phyloP scores from a whole-genome alignment of 192 early-diverging fungal species.

The Mortierella alpina region DNA sequence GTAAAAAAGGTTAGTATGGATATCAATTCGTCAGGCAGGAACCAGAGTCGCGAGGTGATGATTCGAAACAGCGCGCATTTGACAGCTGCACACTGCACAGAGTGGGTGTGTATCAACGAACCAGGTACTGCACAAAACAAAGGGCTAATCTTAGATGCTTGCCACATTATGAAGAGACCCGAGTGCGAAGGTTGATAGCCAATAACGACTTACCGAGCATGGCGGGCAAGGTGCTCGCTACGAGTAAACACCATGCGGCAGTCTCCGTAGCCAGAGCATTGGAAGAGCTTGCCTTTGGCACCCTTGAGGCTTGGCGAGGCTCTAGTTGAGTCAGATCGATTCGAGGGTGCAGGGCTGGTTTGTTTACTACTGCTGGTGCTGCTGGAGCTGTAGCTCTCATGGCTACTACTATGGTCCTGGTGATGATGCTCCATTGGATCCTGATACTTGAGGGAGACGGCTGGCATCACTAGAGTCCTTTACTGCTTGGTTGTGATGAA shows the following conservation, averaged over 20 bases:
- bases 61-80: too few relatives aligned
- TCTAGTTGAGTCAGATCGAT: constrained; percentile 29
- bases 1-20: constrained; percentile 9
- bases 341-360: constrained; percentile 38
- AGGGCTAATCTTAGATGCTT: too few relatives aligned
- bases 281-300: constrained; percentile 48
- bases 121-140: too few relatives aligned
- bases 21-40: background rate
- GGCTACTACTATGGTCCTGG: constrained; percentile 17
- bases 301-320: constrained; percentile 21
- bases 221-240: constrained; percentile 47
- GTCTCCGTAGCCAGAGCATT: constrained; percentile 50
- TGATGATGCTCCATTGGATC: constrained; percentile 10
- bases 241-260: constrained; percentile 55
- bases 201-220: constrained; percentile 32
- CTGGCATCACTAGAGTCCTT: constrained; percentile 11
- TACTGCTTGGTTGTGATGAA: background rate
- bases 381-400: constrained; percentile 13
- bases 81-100: background rate
- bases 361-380: constrained; percentile 39
- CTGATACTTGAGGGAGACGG: constrained; percentile 22
- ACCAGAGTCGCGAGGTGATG: too few relatives aligned
- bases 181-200: too few relatives aligned
- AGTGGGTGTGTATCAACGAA: background rate
- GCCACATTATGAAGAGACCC: too few relatives aligned